phyloP scores from a whole-genome alignment of 2,329 filamentous ascomycete species.

The Claviceps maximensis region DNA sequence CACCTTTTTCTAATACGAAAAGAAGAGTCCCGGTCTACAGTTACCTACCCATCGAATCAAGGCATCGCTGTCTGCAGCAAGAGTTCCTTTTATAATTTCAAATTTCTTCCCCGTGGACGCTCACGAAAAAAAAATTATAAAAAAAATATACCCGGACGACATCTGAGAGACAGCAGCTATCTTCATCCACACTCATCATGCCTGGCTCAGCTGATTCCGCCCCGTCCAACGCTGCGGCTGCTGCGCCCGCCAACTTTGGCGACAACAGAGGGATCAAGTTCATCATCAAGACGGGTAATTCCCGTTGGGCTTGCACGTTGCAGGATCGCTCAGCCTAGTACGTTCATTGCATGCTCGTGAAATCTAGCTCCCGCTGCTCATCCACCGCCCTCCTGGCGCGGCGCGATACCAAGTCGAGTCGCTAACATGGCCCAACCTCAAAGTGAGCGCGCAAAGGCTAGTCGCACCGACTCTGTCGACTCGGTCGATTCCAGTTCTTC shows the following conservation, averaged over 20 bases:
- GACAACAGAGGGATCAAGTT: slow-evolving; percentile 31
- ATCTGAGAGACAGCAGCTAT: slow-evolving; percentile 1
- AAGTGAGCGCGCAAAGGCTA: slow-evolving; percentile 28
- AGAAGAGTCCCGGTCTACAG: no score
- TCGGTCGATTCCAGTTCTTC: slow-evolving; percentile 21
- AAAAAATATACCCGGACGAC: no score
- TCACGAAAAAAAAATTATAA: no score
- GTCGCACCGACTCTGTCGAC: slow-evolving; percentile 22
- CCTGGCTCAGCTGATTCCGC: slow-evolving; percentile 8
- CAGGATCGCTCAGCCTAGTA: slow-evolving; percentile 33
- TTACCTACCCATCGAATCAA: no score
- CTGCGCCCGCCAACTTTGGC: slow-evolving; percentile 17
- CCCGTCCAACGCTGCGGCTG: slow-evolving; percentile 8
- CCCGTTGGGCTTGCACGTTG: slow-evolving; percentile 26
- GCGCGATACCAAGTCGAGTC: slow-evolving; percentile 5
- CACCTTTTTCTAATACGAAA: no score
- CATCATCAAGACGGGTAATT: slow-evolving; percentile 30
- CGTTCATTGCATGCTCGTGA: slow-evolving; percentile 10
- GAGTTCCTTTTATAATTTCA: no score
- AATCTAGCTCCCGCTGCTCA: no score
- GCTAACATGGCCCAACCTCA: slow-evolving; percentile 5
- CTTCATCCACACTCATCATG: slow-evolving; percentile 9
- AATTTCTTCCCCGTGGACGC: no score
- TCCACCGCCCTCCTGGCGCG: no score
- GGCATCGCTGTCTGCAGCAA: no score